Base-by-base conservation (phyloP, 2,329 filamentous ascomycete species). In the Eurotiales sp. region DNA sequence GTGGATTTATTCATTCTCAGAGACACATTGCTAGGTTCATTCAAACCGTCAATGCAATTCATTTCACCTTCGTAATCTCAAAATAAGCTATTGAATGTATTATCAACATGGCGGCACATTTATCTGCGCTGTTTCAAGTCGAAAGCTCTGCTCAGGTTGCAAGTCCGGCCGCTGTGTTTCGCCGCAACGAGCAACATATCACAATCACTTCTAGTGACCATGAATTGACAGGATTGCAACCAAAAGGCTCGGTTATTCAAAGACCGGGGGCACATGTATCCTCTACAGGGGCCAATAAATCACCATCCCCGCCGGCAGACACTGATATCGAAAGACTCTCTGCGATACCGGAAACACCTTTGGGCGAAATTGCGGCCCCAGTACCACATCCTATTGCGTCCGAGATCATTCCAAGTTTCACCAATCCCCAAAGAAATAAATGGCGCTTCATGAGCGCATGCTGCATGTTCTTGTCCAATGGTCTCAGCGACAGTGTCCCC, bases 401-500 rank as follows among this genome's bases (percentile, higher is more conserved):
- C 14, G 62, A 64, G 27, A 52, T 62, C 15, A 39, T 63, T 32
- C 59, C 62, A 48, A 62, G 59, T 11, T 39, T 62, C 23, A 56
- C 55, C 14, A 61, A 55, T 36, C 61, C 64, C 57, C 60, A 77
- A 10, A 87, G 83, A 79, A 91, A 90, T 65, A 83, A 81, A 55
- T 91, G 79, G 71, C 76, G 88, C 29, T 73, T 91, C 22, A 63
- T 84, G 8, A 77, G 81, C 10, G 77, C 79, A 12, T 89, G 85
- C 57, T 62, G 87, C 39, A 79, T 85, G 55, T 85, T 81, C 53
- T 78, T 93, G 55, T 77, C 78, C 2, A 84, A 85, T 59, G 90
- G 88, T 0, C 70, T 93, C 53, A 88, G 82, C 58, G 90, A 95
- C 67, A 81, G 83, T 37, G 84, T 86, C 0, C 82, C 88, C 1